Evolutionary conservation across 2,329 filamentous ascomycete genomes (phyloP).

Genomic region (Teratosphaeria destructans): DNA sequence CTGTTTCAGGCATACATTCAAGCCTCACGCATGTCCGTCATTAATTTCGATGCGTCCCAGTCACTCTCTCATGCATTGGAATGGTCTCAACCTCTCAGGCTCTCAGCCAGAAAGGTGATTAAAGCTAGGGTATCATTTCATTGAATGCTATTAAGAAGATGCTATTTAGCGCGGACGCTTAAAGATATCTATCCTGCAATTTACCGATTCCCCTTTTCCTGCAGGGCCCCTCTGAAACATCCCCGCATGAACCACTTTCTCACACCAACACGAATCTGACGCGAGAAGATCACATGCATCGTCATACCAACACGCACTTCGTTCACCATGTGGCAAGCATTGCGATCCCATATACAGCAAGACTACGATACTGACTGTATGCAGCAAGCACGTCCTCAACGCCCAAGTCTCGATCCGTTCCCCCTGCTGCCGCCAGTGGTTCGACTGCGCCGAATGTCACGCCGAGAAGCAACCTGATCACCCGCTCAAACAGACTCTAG

Average conservation of each 20-base stretch:
- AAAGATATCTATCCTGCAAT: too few species aligned
- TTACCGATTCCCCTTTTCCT: too few species aligned
- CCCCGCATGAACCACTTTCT: background rate
- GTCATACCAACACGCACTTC: too few species aligned
- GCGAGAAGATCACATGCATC: background rate
- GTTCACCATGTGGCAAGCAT: slow-evolving; percentile 20
- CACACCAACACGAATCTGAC: background rate
- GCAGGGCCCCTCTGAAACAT: background rate
- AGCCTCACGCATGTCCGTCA: too few species aligned
- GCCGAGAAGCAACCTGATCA: slow-evolving; percentile 61
- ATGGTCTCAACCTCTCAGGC: too few species aligned
- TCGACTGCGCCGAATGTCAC: slow-evolving; percentile 96
- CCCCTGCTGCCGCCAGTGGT: slow-evolving; percentile 96
- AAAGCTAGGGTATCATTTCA: too few species aligned
- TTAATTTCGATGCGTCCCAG: too few species aligned
- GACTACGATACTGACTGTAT: background rate
- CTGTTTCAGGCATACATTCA: too few species aligned
- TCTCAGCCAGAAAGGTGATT: too few species aligned
- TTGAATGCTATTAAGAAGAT: too few species aligned
- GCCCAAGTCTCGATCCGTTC: slow-evolving; percentile 94
- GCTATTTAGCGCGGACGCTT: too few species aligned
- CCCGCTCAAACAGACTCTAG: slow-evolving; percentile 58
- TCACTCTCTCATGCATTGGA: too few species aligned
- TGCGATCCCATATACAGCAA: background rate
- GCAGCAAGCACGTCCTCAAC: slow-evolving; percentile 94